Evolutionary conservation across 129 eudicot species (phyloP), one percentile per base, ranked within the genome.

Genomic region (Flaveria bidentis): DNA sequence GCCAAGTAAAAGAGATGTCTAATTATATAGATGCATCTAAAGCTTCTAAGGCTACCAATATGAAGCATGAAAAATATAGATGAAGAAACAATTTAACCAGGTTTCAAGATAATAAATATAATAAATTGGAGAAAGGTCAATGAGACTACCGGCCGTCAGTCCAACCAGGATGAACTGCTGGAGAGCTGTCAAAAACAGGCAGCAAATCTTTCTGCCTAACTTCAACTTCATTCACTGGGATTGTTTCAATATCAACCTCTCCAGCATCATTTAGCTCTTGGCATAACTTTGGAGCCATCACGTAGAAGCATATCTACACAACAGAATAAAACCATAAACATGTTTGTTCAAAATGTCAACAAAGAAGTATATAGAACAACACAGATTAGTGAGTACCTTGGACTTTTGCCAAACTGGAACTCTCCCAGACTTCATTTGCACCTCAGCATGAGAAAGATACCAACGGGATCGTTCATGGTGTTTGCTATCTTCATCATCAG

Each of bases 371-470:
- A 41, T 39, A 41, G 26, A 78, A 53, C 51, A 70, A 74, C 55
- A 69, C 26, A 33, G 45, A 61, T 49, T 65, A 25, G 20, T n/a
- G 65, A 61, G 17, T 74, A 94, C 99, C 93, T 89, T 87, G 9
- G 99, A 85, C 74, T 91, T 94, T 76, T 94, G 99, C 99, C 99
- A 94, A 45, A 92, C 81, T 15, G 92, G 96, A 53, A 78, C 71
- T 61, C 97, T 94, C 49, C 90, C 89, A 26, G 91, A 83, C 83
- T 80, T 89, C 71, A 86, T 84, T 75, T 94, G 97, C 93, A 94
- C 94, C 80, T 94, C 99, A 13, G 99, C 99, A 72, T 91, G 89
- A 17, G 99, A 89, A 74, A 91, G 85, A 73, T 86, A 85, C 90
- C 85, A 84, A 69, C 86, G 85, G 14, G 96, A 87, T 73, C 81